Percentiles rank a stretch among this genome's conserved stretches.
phyloP scores from a whole-genome alignment of 495 filamentous ascomycete species.

The Aspergillus egyptiacus region DNA sequence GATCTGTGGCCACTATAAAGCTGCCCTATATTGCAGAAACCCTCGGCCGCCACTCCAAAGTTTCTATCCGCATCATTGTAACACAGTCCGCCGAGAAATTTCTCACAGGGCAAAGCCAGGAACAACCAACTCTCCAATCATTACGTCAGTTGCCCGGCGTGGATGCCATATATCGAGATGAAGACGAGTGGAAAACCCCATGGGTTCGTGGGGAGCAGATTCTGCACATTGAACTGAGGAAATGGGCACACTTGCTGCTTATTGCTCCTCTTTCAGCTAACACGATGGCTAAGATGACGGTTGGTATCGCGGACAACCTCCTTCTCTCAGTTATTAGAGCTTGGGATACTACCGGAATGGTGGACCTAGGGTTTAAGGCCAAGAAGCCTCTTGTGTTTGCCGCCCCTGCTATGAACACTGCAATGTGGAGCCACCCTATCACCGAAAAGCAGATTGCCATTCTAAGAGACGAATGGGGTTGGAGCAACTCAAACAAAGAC shows the following conservation, averaged over 20 bases:
- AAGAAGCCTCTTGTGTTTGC: conserved; percentile 30
- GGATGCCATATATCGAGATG: conserved; percentile 67
- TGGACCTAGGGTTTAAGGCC: conserved; percentile 38
- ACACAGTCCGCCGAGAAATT: conserved; percentile 67
- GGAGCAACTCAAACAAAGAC: conserved; percentile 32
- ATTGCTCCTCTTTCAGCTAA: conserved; percentile 78
- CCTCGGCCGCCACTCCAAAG: conserved; percentile 45
- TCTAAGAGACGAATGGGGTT: conserved; percentile 67
- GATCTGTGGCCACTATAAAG: conserved; percentile 87
- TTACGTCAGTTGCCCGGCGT: conserved; percentile 52
- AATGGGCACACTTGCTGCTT: conserved; percentile 75
- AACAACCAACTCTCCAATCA: conserved; percentile 58
- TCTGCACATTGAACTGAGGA: conserved; percentile 77
- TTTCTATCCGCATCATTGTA: conserved; percentile 75
- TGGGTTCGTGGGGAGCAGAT: conserved; percentile 60
- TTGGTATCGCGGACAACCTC: conserved; percentile 62
- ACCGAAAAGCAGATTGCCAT: conserved; percentile 64
- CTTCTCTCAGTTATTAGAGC: conserved; percentile 71
- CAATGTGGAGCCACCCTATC: conserved; percentile 83
- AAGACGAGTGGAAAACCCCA: conserved; percentile 71
- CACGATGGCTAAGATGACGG: conserved; percentile 68
- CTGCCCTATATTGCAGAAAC: conserved; percentile 63
- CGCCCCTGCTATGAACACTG: conserved; percentile 74
- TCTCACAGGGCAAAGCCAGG: conserved; percentile 57
- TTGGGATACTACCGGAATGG: conserved; percentile 70